Evolutionary conservation across 148 eudicot species (phyloP).

Genomic region (Drosera capensis): DNA sequence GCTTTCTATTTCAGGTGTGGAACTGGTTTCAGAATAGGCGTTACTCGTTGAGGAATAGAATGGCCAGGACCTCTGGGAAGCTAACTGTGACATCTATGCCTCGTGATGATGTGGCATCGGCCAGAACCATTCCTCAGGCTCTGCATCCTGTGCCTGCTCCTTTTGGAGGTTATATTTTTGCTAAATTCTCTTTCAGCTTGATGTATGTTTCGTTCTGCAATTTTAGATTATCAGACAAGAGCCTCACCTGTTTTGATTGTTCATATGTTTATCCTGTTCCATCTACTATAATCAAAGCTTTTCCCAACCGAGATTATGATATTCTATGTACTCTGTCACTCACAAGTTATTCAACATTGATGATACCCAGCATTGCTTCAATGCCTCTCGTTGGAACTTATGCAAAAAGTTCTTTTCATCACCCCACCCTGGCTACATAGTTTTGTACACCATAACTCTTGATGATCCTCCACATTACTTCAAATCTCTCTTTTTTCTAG

Average conservation of each 20-base stretch:
- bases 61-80: slow-evolving; percentile 41
- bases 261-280: background rate
- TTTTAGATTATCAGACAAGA: background rate
- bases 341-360: no score
- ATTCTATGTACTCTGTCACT: no score
- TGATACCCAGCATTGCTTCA: no score
- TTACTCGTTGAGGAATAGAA: slow-evolving; percentile 71
- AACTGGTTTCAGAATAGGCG: slow-evolving; percentile 98
- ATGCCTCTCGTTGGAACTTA: no score
- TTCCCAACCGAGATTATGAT: no score
- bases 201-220: background rate
- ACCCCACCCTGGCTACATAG: no score
- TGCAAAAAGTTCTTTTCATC: no score
- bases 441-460: no score
- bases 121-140: slow-evolving; percentile 34
- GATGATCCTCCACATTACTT: no score
- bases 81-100: slow-evolving; percentile 23
- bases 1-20: slow-evolving; percentile 43
- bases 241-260: background rate
- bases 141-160: slow-evolving; percentile 26
- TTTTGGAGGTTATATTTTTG: slow-evolving; percentile 27
- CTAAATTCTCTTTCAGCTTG: background rate
- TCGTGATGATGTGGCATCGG: slow-evolving; percentile 30
- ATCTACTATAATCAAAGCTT: no score
- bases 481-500: no score